Percentiles rank a stretch among this genome's conserved stretches.
Evolutionary conservation across 2,329 filamentous ascomycete species (phyloP).

Genomic region (Albifimbria verrucaria): DNA sequence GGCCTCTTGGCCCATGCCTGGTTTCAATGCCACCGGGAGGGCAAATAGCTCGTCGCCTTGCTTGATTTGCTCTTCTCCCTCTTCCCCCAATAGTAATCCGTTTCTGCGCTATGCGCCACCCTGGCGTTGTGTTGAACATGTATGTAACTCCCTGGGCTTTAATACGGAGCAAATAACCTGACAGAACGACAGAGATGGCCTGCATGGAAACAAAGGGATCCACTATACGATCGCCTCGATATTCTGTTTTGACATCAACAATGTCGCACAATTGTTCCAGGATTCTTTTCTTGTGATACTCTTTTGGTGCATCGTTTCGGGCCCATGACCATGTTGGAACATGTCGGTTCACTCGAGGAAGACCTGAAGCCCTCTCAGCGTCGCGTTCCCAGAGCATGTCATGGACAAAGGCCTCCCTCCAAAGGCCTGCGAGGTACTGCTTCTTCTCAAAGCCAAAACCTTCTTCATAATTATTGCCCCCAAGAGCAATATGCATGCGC

Average conservation of each 20-base stretch:
- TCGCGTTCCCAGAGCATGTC: neutral
- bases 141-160: neutral
- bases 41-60: neutral
- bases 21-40: neutral
- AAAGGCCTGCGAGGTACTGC: neutral
- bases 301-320: neutral
- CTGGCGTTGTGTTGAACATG: neutral
- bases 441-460: neutral
- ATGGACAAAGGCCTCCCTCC: neutral
- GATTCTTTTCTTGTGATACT: neutral
- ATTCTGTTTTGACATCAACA: neutral
- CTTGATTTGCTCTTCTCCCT: neutral
- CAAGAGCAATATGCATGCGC: neutral
- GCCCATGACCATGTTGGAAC: neutral
- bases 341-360: neutral
- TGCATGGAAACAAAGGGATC: neutral
- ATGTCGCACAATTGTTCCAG: neutral
- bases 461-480: neutral
- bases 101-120: neutral
- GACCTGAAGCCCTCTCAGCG: neutral
- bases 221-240: neutral
- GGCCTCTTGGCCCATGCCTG: neutral
- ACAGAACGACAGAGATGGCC: neutral
- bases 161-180: neutral
- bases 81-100: neutral